Evolutionary conservation across 169 alveolate genomes (phyloP).

Genomic region (Cryptosporidium parvum): DNA sequence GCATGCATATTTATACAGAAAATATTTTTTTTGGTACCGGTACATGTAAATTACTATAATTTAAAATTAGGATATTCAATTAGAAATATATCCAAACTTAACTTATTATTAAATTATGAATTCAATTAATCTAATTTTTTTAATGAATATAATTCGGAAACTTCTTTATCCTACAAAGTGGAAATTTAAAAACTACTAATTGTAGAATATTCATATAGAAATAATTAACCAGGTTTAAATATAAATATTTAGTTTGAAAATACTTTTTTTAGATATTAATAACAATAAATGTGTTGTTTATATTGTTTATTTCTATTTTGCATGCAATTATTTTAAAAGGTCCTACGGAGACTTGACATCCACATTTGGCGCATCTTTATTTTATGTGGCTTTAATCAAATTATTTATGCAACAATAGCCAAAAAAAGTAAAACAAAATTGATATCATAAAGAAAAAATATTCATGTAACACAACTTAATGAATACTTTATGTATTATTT

Average conservation of each 20-base stretch:
- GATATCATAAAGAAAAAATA: background rate
- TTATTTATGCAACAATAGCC: background rate
- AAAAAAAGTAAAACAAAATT: background rate
- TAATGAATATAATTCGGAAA: background rate
- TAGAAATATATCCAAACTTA: background rate
- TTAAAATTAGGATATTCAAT: background rate
- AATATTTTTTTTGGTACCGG: slow-evolving; percentile 29
- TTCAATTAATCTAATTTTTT: background rate
- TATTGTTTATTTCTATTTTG: background rate
- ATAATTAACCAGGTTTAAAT: background rate
- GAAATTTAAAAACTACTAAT: too few species aligned
- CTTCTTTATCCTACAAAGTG: background rate
- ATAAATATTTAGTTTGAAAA: background rate
- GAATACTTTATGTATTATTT: background rate
- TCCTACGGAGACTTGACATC: slow-evolving; percentile 71
- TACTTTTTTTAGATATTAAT: background rate
- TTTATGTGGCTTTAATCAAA: slow-evolving; percentile 43
- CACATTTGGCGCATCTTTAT: slow-evolving; percentile 64
- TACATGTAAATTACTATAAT: background rate
- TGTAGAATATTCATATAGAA: background rate
- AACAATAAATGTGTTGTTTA: background rate
- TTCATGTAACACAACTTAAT: background rate
- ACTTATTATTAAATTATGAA: background rate
- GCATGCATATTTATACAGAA: slow-evolving; percentile 4
- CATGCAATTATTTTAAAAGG: slow-evolving; percentile 7